Conservation (phyloP, 306 rosid genomes). For the Psophocarpus tetragonolobus region DNA sequence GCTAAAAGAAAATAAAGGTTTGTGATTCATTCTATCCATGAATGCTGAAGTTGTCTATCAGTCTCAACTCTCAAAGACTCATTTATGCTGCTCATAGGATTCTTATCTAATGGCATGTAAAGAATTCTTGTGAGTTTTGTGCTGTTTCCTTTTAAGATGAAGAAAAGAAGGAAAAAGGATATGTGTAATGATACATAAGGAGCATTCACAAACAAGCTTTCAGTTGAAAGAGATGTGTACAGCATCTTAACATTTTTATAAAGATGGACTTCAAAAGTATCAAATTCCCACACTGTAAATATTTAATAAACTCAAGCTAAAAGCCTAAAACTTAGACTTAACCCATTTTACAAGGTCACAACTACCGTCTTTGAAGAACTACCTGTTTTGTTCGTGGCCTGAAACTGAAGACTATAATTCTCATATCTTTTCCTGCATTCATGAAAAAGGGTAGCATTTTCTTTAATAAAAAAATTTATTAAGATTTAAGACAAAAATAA, state of each 20-base stretch:
- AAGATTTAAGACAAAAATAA: not conserved
- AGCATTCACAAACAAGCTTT: not conserved
- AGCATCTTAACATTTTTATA: not conserved
- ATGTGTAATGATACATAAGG: not conserved
- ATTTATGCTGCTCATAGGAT: not conserved
- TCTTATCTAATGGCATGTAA: not conserved
- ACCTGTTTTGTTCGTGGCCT: constrained; percentile 95
- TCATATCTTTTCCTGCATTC: constrained; percentile 93
- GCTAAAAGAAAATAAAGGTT: constrained; percentile 36
- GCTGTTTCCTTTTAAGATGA: not conserved
- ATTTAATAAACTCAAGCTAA: constrained; percentile 6
- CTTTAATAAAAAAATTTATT: not conserved
- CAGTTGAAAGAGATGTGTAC: constrained; percentile 9
- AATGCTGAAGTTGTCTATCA: not conserved
- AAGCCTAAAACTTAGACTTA: not conserved
- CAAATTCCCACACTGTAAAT: not conserved
- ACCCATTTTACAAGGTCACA: constrained; percentile 7
- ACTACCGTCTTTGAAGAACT: constrained; percentile 20
- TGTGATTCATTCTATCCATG: not conserved
- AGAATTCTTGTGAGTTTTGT: not conserved
- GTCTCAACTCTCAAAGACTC: not conserved
- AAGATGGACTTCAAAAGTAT: not conserved
- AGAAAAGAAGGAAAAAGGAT: not conserved
- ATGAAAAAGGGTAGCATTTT: constrained; percentile 27
- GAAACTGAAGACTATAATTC: constrained; percentile 88